Percentiles rank a stretch among this genome's conserved stretches.
Evolutionary conservation across 2,329 filamentous ascomycete genomes (phyloP).

Genomic region (Cordyceps tenuipes): DNA sequence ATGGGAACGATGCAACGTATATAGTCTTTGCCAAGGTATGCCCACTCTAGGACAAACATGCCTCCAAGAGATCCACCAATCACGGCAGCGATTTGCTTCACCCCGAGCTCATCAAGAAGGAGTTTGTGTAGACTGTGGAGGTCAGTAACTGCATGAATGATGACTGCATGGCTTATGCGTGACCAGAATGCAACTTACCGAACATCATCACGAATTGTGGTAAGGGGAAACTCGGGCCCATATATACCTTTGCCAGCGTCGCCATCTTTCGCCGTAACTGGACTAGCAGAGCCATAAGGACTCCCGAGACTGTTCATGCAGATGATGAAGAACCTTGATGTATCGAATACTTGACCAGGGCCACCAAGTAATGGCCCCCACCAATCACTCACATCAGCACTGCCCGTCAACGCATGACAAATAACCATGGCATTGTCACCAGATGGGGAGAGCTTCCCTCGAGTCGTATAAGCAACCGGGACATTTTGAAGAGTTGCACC

Average conservation of each 20-base stretch:
- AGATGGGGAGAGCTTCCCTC: conserved; percentile 50
- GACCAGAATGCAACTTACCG: conserved; percentile 49
- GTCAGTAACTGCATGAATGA: conserved; percentile 14
- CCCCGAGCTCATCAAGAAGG: conserved; percentile 70
- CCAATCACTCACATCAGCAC: conserved; percentile 79
- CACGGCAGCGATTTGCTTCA: conserved; percentile 68
- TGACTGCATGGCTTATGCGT: background rate
- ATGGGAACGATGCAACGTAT: conserved; percentile 75
- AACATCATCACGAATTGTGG: conserved; percentile 91
- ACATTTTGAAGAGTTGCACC: conserved; percentile 75
- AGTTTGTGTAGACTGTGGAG: conserved; percentile 62
- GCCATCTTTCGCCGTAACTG: conserved; percentile 81
- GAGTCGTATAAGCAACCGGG: conserved; percentile 59
- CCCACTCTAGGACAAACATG: conserved; percentile 87
- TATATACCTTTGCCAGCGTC: conserved; percentile 67
- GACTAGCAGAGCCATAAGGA: conserved; percentile 80
- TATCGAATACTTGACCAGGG: conserved; percentile 71
- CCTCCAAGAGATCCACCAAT: conserved; percentile 80
- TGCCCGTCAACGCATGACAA: conserved; percentile 79
- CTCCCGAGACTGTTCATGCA: conserved; percentile 82
- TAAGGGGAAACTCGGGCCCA: conserved; percentile 91
- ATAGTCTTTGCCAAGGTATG: conserved; percentile 82
- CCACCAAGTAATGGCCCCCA: conserved; percentile 78
- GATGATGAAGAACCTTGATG: conserved; percentile 73
- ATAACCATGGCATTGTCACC: conserved; percentile 65